These are phyloP conservation scores for Coelastrella sp. DNA, from an alignment of 139 green algal genomes.

Conservation along the genomic window DNA sequence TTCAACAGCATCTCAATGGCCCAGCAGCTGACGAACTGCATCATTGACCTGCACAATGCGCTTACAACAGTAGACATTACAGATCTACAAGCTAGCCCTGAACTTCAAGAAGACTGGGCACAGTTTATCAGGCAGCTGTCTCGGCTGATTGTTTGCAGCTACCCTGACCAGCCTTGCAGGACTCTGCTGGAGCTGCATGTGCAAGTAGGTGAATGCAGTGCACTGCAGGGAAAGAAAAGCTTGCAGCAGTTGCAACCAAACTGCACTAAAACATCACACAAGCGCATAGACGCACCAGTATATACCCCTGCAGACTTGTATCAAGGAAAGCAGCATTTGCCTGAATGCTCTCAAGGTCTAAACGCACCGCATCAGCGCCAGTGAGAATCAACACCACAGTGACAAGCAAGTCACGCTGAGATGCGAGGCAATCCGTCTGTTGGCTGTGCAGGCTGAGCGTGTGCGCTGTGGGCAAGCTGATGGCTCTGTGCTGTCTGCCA, in stretches of 20 bases:
- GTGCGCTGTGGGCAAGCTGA: conserved; percentile 2
- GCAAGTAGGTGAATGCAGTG: background rate
- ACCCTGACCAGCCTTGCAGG: background rate
- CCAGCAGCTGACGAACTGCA: conserved; percentile 10
- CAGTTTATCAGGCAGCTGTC: conserved; percentile 29
- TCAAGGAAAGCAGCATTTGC: too few relatives aligned
- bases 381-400: too few relatives aligned
- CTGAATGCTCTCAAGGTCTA: too few relatives aligned
- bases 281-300: too few relatives aligned
- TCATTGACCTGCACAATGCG: background rate
- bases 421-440: too few relatives aligned
- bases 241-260: background rate
- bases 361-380: too few relatives aligned
- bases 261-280: background rate
- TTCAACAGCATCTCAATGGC: background rate
- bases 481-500: background rate
- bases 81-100: background rate
- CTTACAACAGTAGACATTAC: background rate
- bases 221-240: background rate
- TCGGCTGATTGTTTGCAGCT: background rate
- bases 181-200: conserved; percentile 7
- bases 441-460: conserved; percentile 9
- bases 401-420: too few relatives aligned
- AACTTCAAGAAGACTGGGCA: conserved; percentile 27
- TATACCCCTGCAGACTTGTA: too few relatives aligned